Evolutionary conservation across 1,284 basidiomycete species (phyloP), one percentile per base, ranked within the genome.

Genomic region (Ustilago cynodontis): DNA sequence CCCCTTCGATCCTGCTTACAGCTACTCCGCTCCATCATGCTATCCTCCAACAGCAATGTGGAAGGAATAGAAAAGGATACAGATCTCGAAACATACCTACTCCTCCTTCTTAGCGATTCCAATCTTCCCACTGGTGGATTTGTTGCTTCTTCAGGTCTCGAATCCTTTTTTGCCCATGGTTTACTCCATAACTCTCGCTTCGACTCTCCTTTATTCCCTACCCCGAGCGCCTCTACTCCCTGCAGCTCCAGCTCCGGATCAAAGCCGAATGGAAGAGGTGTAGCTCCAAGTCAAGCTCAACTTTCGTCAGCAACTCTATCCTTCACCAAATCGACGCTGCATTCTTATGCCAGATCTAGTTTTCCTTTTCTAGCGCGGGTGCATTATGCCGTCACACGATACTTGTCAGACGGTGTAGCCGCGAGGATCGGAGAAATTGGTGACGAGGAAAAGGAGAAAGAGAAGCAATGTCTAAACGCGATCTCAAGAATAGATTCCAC

Each of bases 71-170:
- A 55, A 74, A 1, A n/a, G n/a, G n/a, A n/a, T n/a, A 24, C 39
- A 6, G 69, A 77, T 16, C 61, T 74, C 16, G 76, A 79, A 47
- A 75, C 75, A 9, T 85, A 85, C 55, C 60, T 86, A 5, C 52
- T 85, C 11, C 76, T 82, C 20, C 65, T 86, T 0, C 75, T 86
- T 4, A 72, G 71, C 24, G 84, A 86, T 51, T 84, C 82, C n/a
- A 86, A 86, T 55, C 57, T 85, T 18, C 84, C 84, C 7, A 86
- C 84, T 0, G 94, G 94, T 33, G 92, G 94, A 0, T 96, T 96
- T 82, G 93, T 96, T 58, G 93, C 94, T 0, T 95, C 95, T 0
- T 91, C 94, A 1, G 96, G 96, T 0, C 89, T 98, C 61, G 96
- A 99, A 84, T 94, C 94, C 0, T 95, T 92, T 84, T 87, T 90